Conservation (phyloP, 768 basidiomycete species). For the Thelephora aurantiotincta region DNA sequence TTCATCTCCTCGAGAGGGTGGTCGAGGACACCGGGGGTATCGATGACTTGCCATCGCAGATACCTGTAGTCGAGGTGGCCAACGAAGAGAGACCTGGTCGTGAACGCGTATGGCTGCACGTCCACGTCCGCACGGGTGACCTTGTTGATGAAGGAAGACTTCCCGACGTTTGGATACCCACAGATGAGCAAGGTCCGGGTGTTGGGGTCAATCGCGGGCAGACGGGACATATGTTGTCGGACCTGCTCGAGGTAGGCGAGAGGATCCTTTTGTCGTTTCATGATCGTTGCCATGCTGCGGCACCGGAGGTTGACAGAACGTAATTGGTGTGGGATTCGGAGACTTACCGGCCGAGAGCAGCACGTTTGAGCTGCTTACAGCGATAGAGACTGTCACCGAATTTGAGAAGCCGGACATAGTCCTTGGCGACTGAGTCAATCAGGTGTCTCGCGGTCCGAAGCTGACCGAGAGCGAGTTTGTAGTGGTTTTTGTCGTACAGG, state of each 20-base stretch:
- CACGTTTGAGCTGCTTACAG: constrained; percentile 96
- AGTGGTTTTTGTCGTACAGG: constrained; percentile 98
- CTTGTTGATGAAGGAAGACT: constrained; percentile 99
- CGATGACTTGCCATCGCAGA: constrained; percentile 98
- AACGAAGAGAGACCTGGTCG: constrained; percentile 96
- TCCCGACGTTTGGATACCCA: constrained; percentile 98
- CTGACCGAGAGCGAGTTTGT: constrained; percentile 96
- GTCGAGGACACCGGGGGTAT: constrained; percentile 96
- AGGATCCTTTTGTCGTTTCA: constrained; percentile 97
- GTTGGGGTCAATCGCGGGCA: constrained; percentile 96
- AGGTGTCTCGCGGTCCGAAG: constrained; percentile 91
- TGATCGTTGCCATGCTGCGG: constrained; percentile 90
- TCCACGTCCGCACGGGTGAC: constrained; percentile 98
- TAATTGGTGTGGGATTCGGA: not conserved
- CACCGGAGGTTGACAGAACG: constrained; percentile 1
- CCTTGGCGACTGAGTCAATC: constrained; percentile 94
- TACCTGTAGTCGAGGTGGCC: constrained; percentile 99
- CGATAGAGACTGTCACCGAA: constrained; percentile 97
- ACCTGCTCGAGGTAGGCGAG: constrained; percentile 98
- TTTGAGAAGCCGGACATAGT: constrained; percentile 92
- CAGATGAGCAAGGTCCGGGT: constrained; percentile 96
- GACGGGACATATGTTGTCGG: constrained; percentile 95
- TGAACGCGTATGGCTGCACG: constrained; percentile 98
- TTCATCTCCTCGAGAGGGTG: constrained; percentile 99
- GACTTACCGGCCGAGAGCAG: constrained; percentile 88